These are phyloP conservation scores for Helenozyma baotianmanensis DNA, from an alignment of 805 yeast species.

Conservation along the genomic window DNA sequence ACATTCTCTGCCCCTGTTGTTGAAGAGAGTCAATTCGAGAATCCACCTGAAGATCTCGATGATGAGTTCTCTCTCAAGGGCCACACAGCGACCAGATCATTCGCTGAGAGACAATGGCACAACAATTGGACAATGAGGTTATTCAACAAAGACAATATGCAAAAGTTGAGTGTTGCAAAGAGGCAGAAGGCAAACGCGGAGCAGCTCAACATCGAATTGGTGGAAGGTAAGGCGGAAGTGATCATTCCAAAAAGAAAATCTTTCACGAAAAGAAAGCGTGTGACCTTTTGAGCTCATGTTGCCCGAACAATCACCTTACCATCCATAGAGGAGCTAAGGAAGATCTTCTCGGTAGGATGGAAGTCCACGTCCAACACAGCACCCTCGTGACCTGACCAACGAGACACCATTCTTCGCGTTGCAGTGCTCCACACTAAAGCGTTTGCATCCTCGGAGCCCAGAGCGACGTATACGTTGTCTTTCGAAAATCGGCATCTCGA, in stretches of 20 bases:
- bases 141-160: slow-evolving; percentile 28
- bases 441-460: slow-evolving; percentile 63
- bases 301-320: slow-evolving; percentile 50
- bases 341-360: slow-evolving; percentile 38
- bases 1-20: slow-evolving; percentile 24
- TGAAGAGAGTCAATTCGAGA: too few relatives aligned
- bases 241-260: not conserved
- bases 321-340: slow-evolving; percentile 52
- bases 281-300: slow-evolving; percentile 10
- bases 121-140: slow-evolving; percentile 25
- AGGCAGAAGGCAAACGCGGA: slow-evolving; percentile 18
- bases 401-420: slow-evolving; percentile 42
- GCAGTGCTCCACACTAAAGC: slow-evolving; percentile 58
- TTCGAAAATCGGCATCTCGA: slow-evolving; percentile 47
- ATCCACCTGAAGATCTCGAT: too few relatives aligned
- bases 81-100: not conserved
- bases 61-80: too few relatives aligned
- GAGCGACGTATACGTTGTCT: slow-evolving; percentile 35
- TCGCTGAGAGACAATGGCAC: not conserved
- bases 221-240: not conserved
- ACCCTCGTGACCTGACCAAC: slow-evolving; percentile 58
- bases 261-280: slow-evolving; percentile 10
- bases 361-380: slow-evolving; percentile 57
- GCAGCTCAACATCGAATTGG: slow-evolving; percentile 19
- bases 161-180: slow-evolving; percentile 20